phyloP scores from a whole-genome alignment of 2,329 filamentous ascomycete genomes.

The Diaporthe velutina region DNA sequence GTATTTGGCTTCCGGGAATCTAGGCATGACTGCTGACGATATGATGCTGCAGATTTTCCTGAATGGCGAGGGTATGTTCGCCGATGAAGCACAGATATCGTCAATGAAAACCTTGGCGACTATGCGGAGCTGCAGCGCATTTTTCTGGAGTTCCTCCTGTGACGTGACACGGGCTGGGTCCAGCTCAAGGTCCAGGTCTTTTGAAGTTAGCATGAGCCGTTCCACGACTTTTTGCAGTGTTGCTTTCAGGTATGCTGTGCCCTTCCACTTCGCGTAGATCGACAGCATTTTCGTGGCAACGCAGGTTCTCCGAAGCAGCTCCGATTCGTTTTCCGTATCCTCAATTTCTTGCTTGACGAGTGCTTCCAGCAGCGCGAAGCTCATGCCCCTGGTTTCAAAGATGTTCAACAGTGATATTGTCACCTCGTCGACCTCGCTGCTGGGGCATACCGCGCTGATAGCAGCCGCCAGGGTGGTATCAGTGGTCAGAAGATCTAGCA shows the following conservation, averaged over 20 bases:
- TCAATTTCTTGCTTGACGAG: conserved; percentile 78
- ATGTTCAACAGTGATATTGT: conserved; percentile 76
- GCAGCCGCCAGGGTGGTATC: conserved; percentile 74
- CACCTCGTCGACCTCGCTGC: conserved; percentile 76
- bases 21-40: conserved; percentile 71
- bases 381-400: conserved; percentile 75
- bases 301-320: conserved; percentile 75
- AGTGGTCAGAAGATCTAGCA: conserved; percentile 72
- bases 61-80: conserved; percentile 73
- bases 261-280: conserved; percentile 80
- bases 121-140: conserved; percentile 74
- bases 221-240: conserved; percentile 77
- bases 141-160: conserved; percentile 74
- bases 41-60: conserved; percentile 78
- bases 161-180: conserved; percentile 73
- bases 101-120: conserved; percentile 80
- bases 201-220: conserved; percentile 74
- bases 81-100: conserved; percentile 74
- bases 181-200: conserved; percentile 76
- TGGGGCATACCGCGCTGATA: conserved; percentile 76
- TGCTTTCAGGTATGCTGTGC: conserved; percentile 70
- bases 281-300: conserved; percentile 81
- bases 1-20: conserved; percentile 78
- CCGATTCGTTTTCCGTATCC: conserved; percentile 75
- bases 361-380: conserved; percentile 73